phyloP scores from a whole-genome alignment of 2,329 filamentous ascomycete genomes.

The Didymella glomerata region DNA sequence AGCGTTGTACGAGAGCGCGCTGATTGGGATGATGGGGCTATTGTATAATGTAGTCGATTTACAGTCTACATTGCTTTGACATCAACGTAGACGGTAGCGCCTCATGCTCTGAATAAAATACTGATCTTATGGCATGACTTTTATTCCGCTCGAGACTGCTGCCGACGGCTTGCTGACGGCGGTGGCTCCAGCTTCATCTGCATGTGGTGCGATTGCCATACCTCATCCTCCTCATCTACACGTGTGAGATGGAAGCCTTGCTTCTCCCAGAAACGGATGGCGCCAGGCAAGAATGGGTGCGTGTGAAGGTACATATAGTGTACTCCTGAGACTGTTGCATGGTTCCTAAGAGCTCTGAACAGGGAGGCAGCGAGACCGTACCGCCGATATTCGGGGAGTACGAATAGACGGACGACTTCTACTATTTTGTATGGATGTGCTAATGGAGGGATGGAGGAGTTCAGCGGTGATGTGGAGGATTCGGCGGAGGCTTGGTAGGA shows the following conservation, averaged over 20 bases:
- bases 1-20: not conserved
- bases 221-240: slow-evolving; percentile 22
- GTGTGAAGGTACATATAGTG: slow-evolving; percentile 31
- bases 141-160: no score
- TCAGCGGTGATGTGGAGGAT: slow-evolving; percentile 6
- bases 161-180: not conserved
- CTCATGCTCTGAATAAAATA: not conserved
- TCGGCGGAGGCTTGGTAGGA: not conserved
- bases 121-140: not conserved
- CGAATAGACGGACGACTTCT: slow-evolving; percentile 28
- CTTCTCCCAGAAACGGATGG: slow-evolving; percentile 30
- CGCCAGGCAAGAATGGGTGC: slow-evolving; percentile 28
- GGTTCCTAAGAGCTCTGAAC: slow-evolving; percentile 9
- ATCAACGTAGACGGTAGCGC: not conserved
- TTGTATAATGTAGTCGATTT: not conserved
- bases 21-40: not conserved
- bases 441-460: not conserved
- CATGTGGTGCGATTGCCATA: slow-evolving; percentile 30
- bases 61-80: slow-evolving; percentile 2
- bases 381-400: slow-evolving; percentile 21
- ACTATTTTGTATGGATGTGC: slow-evolving; percentile 2
- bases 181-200: slow-evolving; percentile 10
- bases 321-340: slow-evolving; percentile 12
- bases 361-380: slow-evolving; percentile 22
- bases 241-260: slow-evolving; percentile 19